phyloP scores from a whole-genome alignment of 768 basidiomycete species.

The Antrodiella citrinella region DNA sequence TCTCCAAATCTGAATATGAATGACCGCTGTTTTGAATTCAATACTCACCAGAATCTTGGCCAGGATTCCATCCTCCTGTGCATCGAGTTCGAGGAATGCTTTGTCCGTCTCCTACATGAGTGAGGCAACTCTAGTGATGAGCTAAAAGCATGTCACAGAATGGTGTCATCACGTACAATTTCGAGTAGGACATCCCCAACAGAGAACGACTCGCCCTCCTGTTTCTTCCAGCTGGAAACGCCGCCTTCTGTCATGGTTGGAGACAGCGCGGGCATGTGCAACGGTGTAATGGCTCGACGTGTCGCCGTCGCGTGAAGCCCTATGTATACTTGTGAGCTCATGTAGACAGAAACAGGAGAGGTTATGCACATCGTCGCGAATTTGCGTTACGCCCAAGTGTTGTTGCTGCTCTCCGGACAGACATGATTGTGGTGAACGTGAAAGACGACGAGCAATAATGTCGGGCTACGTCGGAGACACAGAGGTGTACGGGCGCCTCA shows the following conservation, averaged over 20 bases:
- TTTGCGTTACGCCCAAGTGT: background rate
- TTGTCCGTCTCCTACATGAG: conserved; percentile 83
- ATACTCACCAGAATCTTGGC: conserved; percentile 82
- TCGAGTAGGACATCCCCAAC: conserved; percentile 85
- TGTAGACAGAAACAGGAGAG: background rate
- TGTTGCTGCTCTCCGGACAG: background rate
- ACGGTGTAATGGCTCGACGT: conserved; percentile 58
- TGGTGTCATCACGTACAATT: conserved; percentile 47
- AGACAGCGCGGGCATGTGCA: conserved; percentile 95
- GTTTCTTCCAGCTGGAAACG: conserved; percentile 85
- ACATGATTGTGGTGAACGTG: background rate
- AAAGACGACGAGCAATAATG: background rate
- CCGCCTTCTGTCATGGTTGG: conserved; percentile 96
- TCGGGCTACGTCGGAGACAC: background rate
- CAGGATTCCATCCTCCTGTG: conserved; percentile 92
- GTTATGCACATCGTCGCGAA: background rate
- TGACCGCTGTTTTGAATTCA: background rate
- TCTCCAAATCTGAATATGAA: background rate
- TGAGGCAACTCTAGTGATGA: no score
- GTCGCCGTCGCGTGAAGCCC: conserved; percentile 46
- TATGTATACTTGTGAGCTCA: conserved; percentile 15
- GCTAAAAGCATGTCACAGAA: background rate
- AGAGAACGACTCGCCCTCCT: conserved; percentile 70
- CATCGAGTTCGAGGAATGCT: conserved; percentile 97
- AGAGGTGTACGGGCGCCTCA: background rate